Percentiles rank a stretch among this genome's conserved stretches.
Evolutionary conservation across 2,329 filamentous ascomycete species (phyloP).

Genomic region (Aotearoamyces nothofagi): DNA sequence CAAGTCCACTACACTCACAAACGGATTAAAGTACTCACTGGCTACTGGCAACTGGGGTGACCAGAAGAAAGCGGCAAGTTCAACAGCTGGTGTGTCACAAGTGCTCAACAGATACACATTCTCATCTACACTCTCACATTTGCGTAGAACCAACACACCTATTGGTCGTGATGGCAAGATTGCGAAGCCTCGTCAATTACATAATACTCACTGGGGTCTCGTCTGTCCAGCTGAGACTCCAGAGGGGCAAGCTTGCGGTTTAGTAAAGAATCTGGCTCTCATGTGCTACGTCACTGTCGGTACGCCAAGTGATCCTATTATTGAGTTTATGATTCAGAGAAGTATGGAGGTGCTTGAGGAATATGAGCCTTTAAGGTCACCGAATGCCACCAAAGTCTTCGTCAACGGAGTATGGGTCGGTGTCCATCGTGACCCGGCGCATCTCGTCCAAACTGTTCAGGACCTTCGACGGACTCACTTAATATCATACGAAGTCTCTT

Average conservation of each 20-base stretch:
- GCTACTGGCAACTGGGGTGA: constrained; percentile 99
- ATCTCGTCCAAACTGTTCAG: constrained; percentile 67
- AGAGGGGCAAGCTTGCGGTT: constrained; percentile 93
- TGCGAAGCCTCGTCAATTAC: constrained; percentile 90
- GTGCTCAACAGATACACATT: constrained; percentile 98
- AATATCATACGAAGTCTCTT: constrained; percentile 82
- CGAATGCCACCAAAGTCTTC: constrained; percentile 93
- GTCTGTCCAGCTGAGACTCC: constrained; percentile 96
- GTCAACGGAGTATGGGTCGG: constrained; percentile 98
- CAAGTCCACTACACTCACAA: constrained; percentile 81
- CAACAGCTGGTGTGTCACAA: constrained; percentile 94
- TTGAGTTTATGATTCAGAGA: constrained; percentile 88
- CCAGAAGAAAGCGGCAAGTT: constrained; percentile 92
- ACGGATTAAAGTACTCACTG: constrained; percentile 89
- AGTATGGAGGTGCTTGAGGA: constrained; percentile 97
- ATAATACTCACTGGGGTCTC: constrained; percentile 97
- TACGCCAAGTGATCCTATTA: constrained; percentile 76
- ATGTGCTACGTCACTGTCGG: constrained; percentile 99
- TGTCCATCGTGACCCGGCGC: constrained; percentile 76
- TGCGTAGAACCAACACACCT: constrained; percentile 92
- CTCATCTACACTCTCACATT: constrained; percentile 87
- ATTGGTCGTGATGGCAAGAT: constrained; percentile 97
- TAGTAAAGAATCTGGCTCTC: constrained; percentile 93
- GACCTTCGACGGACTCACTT: constrained; percentile 66
- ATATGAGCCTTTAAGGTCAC: constrained; percentile 72